Evolutionary conservation across 768 basidiomycete species (phyloP).

Genomic region (Lentinula boryana): DNA sequence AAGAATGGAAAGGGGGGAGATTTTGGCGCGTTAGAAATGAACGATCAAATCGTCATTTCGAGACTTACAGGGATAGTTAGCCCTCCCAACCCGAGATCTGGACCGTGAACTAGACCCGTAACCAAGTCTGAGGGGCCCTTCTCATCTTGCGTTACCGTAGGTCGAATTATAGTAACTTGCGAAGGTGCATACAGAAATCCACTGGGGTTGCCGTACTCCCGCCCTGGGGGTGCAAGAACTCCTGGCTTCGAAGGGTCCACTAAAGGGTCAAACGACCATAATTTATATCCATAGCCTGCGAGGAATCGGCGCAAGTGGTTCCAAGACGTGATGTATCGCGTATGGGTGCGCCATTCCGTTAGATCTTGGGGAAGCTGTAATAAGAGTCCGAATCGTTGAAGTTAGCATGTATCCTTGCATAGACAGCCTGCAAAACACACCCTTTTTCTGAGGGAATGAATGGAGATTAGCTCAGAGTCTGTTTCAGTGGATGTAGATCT

Average conservation of each 20-base stretch:
- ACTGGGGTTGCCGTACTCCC: background rate
- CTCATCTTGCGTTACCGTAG: background rate
- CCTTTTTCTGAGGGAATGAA: background rate
- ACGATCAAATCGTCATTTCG: background rate
- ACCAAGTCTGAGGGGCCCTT: background rate
- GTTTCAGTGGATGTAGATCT: background rate
- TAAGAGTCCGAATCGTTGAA: background rate
- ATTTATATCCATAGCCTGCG: background rate
- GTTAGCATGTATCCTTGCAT: background rate
- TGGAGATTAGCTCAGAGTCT: background rate
- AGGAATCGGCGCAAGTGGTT: background rate
- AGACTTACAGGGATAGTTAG: background rate
- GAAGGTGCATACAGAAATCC: background rate
- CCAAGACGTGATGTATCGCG: slow-evolving; percentile 1
- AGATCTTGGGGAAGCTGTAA: background rate
- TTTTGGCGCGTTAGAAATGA: background rate
- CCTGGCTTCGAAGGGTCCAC: background rate
- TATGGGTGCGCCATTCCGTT: background rate
- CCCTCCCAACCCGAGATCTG: background rate
- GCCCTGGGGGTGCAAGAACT: background rate
- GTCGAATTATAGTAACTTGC: background rate
- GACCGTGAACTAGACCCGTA: background rate
- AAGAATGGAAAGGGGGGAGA: background rate
- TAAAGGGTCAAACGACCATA: background rate
- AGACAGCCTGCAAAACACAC: background rate